phyloP scores from a whole-genome alignment of 495 filamentous ascomycete species.

The Peziza echinospora region DNA sequence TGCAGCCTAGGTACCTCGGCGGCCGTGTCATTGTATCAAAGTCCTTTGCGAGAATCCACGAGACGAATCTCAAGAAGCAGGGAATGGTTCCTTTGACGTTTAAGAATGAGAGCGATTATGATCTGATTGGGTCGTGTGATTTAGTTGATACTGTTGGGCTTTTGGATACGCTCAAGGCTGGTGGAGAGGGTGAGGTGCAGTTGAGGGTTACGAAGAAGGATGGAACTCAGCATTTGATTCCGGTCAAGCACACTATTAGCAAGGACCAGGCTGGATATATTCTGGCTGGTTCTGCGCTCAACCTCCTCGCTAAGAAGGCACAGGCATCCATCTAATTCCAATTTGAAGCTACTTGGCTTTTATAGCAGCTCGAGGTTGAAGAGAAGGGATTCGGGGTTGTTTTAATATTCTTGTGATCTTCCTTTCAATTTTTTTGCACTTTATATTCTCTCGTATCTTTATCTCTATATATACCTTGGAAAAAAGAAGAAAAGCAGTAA shows the following conservation, averaged over 20 bases:
- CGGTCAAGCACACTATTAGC: constrained; percentile 57
- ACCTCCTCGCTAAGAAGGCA: constrained; percentile 48
- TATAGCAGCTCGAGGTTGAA: too few relatives aligned
- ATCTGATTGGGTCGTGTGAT: constrained; percentile 75
- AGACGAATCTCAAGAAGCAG: constrained; percentile 98
- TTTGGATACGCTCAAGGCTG: constrained; percentile 54
- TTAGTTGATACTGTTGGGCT: constrained; percentile 55
- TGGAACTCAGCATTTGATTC: constrained; percentile 38
- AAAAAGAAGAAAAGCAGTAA: too few relatives aligned
- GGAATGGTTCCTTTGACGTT: constrained; percentile 88
- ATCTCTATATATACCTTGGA: too few relatives aligned
- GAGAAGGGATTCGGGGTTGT: too few relatives aligned
- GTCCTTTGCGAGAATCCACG: constrained; percentile 88
- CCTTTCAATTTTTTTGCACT: too few relatives aligned
- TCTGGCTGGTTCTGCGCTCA: constrained; percentile 81
- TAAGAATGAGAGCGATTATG: constrained; percentile 64
- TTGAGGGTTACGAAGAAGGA: constrained; percentile 39
- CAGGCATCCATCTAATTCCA: too few relatives aligned
- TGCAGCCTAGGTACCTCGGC: constrained; percentile 85
- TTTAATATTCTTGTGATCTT: too few relatives aligned
- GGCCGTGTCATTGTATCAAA: constrained; percentile 74
- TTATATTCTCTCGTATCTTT: too few relatives aligned
- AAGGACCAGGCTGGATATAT: constrained; percentile 79
- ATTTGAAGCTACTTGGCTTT: too few relatives aligned
- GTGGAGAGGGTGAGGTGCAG: constrained; percentile 57